Conservation (phyloP, 805 yeast species). For the Metschnikowia orientalis region DNA sequence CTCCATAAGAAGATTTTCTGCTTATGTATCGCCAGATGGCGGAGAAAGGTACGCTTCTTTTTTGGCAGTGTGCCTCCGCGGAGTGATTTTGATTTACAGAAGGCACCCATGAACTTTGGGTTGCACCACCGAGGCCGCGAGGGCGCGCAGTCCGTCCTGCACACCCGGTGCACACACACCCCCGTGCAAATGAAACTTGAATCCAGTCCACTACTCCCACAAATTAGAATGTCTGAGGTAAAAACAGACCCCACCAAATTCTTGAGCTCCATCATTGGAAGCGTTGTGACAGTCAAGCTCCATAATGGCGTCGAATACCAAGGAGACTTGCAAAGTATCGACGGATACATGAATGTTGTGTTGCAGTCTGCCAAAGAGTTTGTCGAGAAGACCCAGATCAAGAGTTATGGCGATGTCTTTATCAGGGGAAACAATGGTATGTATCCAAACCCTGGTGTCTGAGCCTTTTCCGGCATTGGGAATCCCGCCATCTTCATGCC, state of each 20-base stretch:
- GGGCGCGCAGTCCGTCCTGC: slow-evolving; percentile 9
- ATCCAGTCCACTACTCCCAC: neutral
- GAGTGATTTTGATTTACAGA: no score
- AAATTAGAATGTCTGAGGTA: slow-evolving; percentile 12
- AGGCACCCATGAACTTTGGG: neutral
- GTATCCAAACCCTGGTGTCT: no score
- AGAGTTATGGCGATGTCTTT: slow-evolving; percentile 71
- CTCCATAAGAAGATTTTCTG: no score
- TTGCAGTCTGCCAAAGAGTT: slow-evolving; percentile 72
- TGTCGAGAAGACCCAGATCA: slow-evolving; percentile 42
- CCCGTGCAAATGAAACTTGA: neutral
- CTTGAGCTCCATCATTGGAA: slow-evolving; percentile 72
- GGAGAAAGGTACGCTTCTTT: no score
- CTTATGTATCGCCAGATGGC: no score
- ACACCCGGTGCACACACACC: slow-evolving; percentile 4
- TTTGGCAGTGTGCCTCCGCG: no score
- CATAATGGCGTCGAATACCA: slow-evolving; percentile 80
- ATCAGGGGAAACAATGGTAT: slow-evolving; percentile 82
- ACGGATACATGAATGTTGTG: slow-evolving; percentile 95
- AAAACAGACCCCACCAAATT: slow-evolving; percentile 70
- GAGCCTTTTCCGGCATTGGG: no score
- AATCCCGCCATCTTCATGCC: no score
- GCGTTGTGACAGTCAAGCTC: slow-evolving; percentile 75
- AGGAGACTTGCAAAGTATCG: slow-evolving; percentile 71
- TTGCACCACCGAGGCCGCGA: neutral